Percentiles rank a stretch among this genome's conserved stretches.
Evolutionary conservation across 177 flowering plant genomes (phyloP).

Genomic region (Vitis hybrid): DNA sequence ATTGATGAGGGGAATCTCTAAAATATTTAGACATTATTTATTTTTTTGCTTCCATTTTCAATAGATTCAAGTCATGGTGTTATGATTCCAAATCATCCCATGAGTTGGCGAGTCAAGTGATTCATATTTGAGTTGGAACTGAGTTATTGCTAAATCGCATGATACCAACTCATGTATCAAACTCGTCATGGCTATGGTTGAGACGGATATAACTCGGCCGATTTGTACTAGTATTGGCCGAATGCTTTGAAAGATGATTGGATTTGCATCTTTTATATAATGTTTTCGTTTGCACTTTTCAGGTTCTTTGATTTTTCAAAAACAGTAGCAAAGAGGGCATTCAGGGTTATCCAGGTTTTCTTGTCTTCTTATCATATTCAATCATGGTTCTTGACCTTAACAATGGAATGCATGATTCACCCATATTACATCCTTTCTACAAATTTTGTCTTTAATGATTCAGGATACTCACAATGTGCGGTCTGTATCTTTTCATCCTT

Average conservation of each 20-base stretch:
- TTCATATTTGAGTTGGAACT: too few species aligned
- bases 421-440: not conserved
- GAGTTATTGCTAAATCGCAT: too few species aligned
- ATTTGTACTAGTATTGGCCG: too few species aligned
- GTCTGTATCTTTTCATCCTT: slow-evolving; percentile 86
- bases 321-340: slow-evolving; percentile 77
- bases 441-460: slow-evolving; percentile 9
- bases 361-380: slow-evolving; percentile 8
- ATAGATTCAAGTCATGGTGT: too few species aligned
- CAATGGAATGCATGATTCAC: not conserved
- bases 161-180: too few species aligned
- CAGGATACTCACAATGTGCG: slow-evolving; percentile 95
- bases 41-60: too few species aligned
- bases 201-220: too few species aligned
- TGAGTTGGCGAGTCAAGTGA: too few species aligned
- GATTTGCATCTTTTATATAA: not conserved
- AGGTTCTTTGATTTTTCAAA: slow-evolving; percentile 93
- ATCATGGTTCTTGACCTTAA: slow-evolving; percentile 8
- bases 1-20: too few species aligned
- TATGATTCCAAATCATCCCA: too few species aligned
- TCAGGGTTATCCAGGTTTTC: slow-evolving; percentile 76
- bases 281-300: slow-evolving; percentile 11
- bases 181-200: too few species aligned
- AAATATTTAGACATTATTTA: too few species aligned
- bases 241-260: not conserved